Evolutionary conservation across 2,329 filamentous ascomycete species (phyloP).

Genomic region (Colletotrichum endophyticum): DNA sequence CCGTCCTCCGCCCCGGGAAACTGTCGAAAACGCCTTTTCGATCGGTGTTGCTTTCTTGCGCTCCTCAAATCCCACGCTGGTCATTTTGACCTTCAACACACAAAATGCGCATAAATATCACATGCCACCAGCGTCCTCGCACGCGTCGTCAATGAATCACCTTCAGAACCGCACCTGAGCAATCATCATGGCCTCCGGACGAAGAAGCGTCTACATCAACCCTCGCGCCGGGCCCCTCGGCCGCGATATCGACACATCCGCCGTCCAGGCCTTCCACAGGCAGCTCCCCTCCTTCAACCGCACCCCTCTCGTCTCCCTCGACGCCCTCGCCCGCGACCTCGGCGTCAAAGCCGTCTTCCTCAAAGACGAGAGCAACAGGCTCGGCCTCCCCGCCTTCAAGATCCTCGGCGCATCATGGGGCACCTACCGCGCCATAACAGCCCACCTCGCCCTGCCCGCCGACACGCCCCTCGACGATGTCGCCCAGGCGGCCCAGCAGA

Average conservation of each 20-base stretch:
- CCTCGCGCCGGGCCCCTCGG: slow-evolving; percentile 16
- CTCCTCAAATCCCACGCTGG: not conserved
- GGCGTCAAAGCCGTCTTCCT: slow-evolving; percentile 63
- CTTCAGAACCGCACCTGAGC: accelerated
- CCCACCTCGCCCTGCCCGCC: slow-evolving; percentile 45
- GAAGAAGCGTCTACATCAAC: slow-evolving; percentile 29
- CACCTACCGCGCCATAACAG: slow-evolving; percentile 60
- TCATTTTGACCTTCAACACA: too few species aligned
- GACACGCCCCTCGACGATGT: slow-evolving; percentile 49
- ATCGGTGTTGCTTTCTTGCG: not conserved
- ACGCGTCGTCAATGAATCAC: not conserved
- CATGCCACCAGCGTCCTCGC: not conserved
- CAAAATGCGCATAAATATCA: not conserved
- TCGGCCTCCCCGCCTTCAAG: slow-evolving; percentile 79
- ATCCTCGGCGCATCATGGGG: slow-evolving; percentile 82
- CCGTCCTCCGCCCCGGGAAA: not conserved
- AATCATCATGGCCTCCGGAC: slow-evolving; percentile 19
- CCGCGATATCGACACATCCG: slow-evolving; percentile 3
- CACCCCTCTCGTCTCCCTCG: slow-evolving; percentile 59
- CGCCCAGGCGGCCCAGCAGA: slow-evolving; percentile 26
- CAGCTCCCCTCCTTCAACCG: slow-evolving; percentile 59
- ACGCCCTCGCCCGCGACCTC: slow-evolving; percentile 59
- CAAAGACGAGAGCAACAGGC: slow-evolving; percentile 74
- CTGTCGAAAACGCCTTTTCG: not conserved
- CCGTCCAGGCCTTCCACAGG: slow-evolving; percentile 55